These are phyloP conservation scores for Blastobotrys chiropterorum DNA, from an alignment of 805 yeast genomes.

Conservation along the genomic window DNA sequence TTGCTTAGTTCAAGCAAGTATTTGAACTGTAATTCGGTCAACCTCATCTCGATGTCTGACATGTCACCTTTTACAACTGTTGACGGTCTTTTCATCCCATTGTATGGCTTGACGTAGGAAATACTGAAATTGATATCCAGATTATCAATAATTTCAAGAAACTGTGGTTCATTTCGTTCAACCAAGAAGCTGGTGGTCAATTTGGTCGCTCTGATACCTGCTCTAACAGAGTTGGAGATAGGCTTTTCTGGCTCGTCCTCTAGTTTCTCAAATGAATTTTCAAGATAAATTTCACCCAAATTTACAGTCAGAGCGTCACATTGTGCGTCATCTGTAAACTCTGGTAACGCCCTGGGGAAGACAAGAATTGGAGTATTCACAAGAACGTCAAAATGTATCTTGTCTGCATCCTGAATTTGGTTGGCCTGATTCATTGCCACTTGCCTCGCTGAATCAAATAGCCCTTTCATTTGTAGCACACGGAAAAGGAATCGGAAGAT, in stretches of 20 bases:
- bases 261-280: conserved; percentile 47
- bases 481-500: conserved; percentile 62
- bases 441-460: conserved; percentile 86
- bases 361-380: conserved; percentile 78
- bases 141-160: conserved; percentile 57
- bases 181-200: conserved; percentile 58
- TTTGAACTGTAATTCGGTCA: conserved; percentile 68
- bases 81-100: conserved; percentile 40
- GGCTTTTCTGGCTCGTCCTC: conserved; percentile 16
- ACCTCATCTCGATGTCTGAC: conserved; percentile 53
- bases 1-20: conserved; percentile 51
- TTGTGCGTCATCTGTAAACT: conserved; percentile 30
- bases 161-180: conserved; percentile 35
- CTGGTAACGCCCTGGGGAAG: conserved; percentile 53
- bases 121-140: conserved; percentile 58
- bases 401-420: conserved; percentile 45
- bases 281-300: conserved; percentile 75
- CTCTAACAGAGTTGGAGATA: conserved; percentile 48
- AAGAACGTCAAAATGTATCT: conserved; percentile 63
- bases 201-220: conserved; percentile 68
- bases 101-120: conserved; percentile 38
- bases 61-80: conserved; percentile 50
- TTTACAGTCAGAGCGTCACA: conserved; percentile 64
- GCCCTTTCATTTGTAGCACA: conserved; percentile 75
- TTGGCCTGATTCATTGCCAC: conserved; percentile 81